Base-by-base conservation (phyloP, 768 basidiomycete species). In the Dictyophora rubrovolvata region DNA sequence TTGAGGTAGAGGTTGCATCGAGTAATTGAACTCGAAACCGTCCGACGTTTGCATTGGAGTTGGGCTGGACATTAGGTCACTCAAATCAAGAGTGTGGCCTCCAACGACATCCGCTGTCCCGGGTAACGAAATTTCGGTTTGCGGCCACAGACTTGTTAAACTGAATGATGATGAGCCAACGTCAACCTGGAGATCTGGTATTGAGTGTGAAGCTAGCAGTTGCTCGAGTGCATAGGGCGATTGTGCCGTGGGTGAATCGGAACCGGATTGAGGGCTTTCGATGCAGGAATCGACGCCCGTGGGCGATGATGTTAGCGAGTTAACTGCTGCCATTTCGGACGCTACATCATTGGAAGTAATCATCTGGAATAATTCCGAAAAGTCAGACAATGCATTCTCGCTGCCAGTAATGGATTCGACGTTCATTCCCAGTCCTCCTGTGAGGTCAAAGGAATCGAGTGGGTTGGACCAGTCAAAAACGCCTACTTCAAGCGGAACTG, bases 401-500 rank as follows among this genome's bases (percentile, higher is more conserved):
- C 50, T 36, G 7, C 10, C 33, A 35, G 36, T 12, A 4, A 9
- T 4, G 10, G 10, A 12, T 2, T 42, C n/a, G 8, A 28, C 18
- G 42, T n/a, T 9, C 42, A 42, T 42, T 42, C 5, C 11, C 11
- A 12, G 14, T 12, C 12, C 34, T 34, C 28, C 35, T 20, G 28
- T 6, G 11, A 11, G 8, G 5, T 18, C 33, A n/a, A 59, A 50
- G 2, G 49, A 18, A 16, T 50, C 49, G 14, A 49, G 54, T 14
- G 18, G 34, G 9, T 23, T 46, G 28, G 57, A 59, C 57, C 49
- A 59, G 36, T 59, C 34, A 20, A 51, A 59, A 12, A 59, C 21
- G 36, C 49, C 57, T 37, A 59, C 48, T 20, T 59, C 57, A 35
- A 59, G 49, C 9, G 57, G 49, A 5, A 52, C 12, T 18, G 57